Evolutionary conservation across 2,329 filamentous ascomycete species (phyloP), one percentile per base, ranked within the genome.

Genomic region (Amesomyces nigricolor): DNA sequence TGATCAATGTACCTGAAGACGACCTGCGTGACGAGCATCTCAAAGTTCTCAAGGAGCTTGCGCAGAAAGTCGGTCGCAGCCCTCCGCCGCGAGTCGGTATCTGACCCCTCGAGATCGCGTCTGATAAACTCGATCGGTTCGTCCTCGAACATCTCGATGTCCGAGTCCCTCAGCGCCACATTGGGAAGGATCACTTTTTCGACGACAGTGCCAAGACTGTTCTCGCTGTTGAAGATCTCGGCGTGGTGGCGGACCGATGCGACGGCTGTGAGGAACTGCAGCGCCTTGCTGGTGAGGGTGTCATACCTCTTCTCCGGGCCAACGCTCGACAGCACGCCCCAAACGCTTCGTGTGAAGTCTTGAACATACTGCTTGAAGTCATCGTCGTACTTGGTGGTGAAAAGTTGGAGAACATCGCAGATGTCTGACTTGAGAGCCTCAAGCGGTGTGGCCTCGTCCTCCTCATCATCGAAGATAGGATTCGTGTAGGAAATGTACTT

Each of bases 121-220:
- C 94, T 83, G 67, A 99, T 99, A 68, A 95, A 99, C 71, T 99
- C 94, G 62, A 99, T 99, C 0, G 94, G 94, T 74, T 99, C 95
- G 68, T 99, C 95, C 69, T 99, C 94, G 64, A 99, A 97, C 62
- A 96, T 80, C 70, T 99, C 94, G 53, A 96, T 81, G 62, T 99
- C 95, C 0, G 91, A 94, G 66, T 96, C 94, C 62, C 95, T 85
- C 58, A 99, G 76, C 14, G 88, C 87, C 56, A 99, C 83, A 66
- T 99, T 99, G 9, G 94, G 92, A 61, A 99, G 74, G 54, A 99
- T 89, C 56, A 97, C 94, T 73, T 96, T 96, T 70, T 97, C 91
- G 9, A 96, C 89, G 51, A 99, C 89, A 69, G 96, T 88, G 16
- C 85, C 84, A 37, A 97, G 75, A 3, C 89, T 86, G 4, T 81